Evolutionary conservation across 495 filamentous ascomycete species (phyloP).

Genomic region (Penicillium roqueforti): DNA sequence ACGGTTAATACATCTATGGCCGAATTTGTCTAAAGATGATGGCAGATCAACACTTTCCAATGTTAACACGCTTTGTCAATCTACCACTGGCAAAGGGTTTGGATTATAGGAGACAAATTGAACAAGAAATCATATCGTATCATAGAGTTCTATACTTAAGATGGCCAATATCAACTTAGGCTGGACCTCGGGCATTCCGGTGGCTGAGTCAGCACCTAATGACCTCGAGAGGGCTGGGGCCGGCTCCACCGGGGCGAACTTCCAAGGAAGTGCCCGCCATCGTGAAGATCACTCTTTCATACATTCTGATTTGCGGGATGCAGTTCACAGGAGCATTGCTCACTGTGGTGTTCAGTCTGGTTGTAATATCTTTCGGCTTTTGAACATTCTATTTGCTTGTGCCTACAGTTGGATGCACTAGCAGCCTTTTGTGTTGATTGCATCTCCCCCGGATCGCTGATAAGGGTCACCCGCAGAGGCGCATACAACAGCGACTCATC

Average conservation of each 20-base stretch:
- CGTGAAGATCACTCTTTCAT: constrained; percentile 3
- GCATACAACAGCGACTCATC: constrained; percentile 8
- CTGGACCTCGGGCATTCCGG: not conserved
- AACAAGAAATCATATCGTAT: not conserved
- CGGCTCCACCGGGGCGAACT: not conserved
- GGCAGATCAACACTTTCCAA: constrained; percentile 51
- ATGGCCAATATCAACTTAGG: not conserved
- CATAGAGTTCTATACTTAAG: too few relatives aligned
- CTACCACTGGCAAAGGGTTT: not conserved
- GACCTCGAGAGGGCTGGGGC: too few relatives aligned
- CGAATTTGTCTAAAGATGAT: constrained; percentile 73
- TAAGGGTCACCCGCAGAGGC: constrained; percentile 16
- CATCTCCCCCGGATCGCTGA: constrained; percentile 22
- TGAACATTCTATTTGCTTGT: not conserved
- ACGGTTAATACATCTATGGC: constrained; percentile 48
- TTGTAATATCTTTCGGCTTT: not conserved
- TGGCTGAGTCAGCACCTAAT: not conserved
- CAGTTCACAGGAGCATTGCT: constrained; percentile 16
- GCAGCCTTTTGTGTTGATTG: constrained; percentile 17
- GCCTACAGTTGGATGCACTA: constrained; percentile 1
- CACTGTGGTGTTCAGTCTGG: constrained; percentile 2
- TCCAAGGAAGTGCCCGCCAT: constrained; percentile 4
- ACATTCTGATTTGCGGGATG: constrained; percentile 10
- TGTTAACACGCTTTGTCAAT: constrained; percentile 1
- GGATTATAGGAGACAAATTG: constrained; percentile 3